Evolutionary conservation across 768 basidiomycete species (phyloP).

Genomic region (Russula sp.): DNA sequence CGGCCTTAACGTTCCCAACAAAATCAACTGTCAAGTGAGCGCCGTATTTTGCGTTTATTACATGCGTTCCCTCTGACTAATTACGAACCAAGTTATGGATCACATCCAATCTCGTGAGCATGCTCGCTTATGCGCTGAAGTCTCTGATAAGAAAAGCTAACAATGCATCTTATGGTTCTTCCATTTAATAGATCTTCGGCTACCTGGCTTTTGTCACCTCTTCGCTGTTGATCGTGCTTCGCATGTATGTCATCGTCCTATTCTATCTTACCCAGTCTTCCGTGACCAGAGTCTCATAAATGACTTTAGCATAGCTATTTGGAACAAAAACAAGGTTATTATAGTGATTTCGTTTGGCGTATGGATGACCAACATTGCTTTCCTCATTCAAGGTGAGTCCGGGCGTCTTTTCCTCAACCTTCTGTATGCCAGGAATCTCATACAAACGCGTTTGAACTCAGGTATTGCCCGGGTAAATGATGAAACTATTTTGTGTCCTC

Average conservation of each 20-base stretch:
- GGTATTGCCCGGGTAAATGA: neutral
- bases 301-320: neutral
- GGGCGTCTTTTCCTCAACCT: neutral
- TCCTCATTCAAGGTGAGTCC: constrained; percentile 1
- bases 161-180: neutral
- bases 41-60: neutral
- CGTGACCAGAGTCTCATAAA: neutral
- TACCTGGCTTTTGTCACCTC: neutral
- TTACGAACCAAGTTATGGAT: neutral
- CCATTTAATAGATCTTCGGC: neutral
- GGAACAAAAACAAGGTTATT: neutral
- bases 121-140: neutral
- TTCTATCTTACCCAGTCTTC: neutral
- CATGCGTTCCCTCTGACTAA: neutral
- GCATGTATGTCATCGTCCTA: neutral
- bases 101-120: neutral
- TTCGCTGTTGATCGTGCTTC: neutral
- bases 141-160: neutral
- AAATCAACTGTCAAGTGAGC: neutral
- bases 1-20: neutral
- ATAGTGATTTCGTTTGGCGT: neutral
- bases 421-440: neutral
- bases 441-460: neutral
- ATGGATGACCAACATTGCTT: neutral
- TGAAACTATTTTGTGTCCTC: neutral